phyloP scores from a whole-genome alignment of 208 protist species.

The Leishmania lainsoni region DNA sequence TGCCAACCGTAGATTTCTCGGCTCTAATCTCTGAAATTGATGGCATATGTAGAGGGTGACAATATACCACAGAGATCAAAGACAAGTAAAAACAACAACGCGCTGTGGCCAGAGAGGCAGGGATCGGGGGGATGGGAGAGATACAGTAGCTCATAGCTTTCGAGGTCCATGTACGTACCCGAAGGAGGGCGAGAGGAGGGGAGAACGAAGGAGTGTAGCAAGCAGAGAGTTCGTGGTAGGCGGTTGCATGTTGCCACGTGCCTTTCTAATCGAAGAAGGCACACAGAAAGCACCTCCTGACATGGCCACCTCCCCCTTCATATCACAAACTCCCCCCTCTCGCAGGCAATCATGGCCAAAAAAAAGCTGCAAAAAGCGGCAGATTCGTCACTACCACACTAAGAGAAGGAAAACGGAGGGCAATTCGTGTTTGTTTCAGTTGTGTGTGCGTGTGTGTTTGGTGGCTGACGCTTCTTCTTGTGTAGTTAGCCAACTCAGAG shows the following conservation, averaged over 20 bases:
- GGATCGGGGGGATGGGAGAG: not conserved
- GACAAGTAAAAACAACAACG: not conserved
- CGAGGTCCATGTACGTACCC: not conserved
- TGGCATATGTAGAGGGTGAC: not conserved
- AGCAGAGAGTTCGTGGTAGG: not conserved
- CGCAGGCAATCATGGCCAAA: too few relatives aligned
- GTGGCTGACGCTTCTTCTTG: not conserved
- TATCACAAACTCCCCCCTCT: not conserved
- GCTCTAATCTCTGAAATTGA: not conserved
- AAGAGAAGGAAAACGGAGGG: not conserved
- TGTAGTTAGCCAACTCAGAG: not conserved
- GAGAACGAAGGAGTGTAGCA: not conserved
- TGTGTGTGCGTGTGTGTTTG: not conserved
- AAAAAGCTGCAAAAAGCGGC: not conserved
- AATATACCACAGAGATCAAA: not conserved
- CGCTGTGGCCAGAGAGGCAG: not conserved
- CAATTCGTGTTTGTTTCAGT: not conserved
- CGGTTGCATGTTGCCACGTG: not conserved
- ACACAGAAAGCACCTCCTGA: too few relatives aligned
- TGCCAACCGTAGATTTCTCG: not conserved
- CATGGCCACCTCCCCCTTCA: not conserved
- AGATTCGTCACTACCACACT: not conserved
- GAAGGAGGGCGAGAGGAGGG: not conserved
- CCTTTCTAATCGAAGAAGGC: too few relatives aligned
- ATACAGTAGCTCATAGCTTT: not conserved